Conservation (phyloP, 2,329 filamentous ascomycete species). For the Ophiostoma triangulosporum region DNA sequence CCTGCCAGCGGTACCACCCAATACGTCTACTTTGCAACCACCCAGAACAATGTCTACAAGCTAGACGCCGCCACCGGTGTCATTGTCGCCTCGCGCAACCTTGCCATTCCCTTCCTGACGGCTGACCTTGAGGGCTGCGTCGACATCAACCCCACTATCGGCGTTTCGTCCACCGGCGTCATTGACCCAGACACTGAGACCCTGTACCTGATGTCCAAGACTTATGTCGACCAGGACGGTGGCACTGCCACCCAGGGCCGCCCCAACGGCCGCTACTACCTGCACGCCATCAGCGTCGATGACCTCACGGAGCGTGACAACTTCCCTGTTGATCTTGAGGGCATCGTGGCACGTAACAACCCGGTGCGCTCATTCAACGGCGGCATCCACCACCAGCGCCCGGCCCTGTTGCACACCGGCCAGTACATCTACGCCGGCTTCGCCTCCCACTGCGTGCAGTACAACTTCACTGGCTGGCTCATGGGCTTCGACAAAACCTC, state of each 20-base stretch:
- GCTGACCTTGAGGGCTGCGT: constrained; percentile 32
- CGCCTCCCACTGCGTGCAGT: constrained; percentile 36
- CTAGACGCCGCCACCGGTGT: constrained; percentile 31
- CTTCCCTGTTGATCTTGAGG: constrained; percentile 30
- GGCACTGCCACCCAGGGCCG: constrained; percentile 24
- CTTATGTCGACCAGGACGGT: constrained; percentile 27
- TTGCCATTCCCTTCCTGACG: constrained; percentile 32
- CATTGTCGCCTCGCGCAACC: constrained; percentile 26
- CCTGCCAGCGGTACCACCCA: constrained; percentile 24
- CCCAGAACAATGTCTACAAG: constrained; percentile 38
- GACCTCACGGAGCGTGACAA: constrained; percentile 27
- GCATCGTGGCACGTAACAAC: constrained; percentile 30
- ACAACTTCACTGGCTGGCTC: constrained; percentile 36
- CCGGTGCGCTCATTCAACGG: constrained; percentile 30
- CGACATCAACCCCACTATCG: constrained; percentile 33
- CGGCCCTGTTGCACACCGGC: constrained; percentile 31
- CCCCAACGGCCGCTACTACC: constrained; percentile 28
- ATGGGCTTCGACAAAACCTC: constrained; percentile 33
- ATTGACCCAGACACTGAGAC: constrained; percentile 36
- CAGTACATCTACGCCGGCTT: constrained; percentile 35
- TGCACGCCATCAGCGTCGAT: constrained; percentile 32
- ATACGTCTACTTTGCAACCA: constrained; percentile 35
- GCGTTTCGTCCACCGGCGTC: constrained; percentile 35
- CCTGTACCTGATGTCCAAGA: constrained; percentile 35
- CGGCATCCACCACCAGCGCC: constrained; percentile 33